A percentile compares a stretch with the other conserved stretches of the same genome.
These are phyloP conservation scores for Epicoccum nigrum DNA, from an alignment of 2,329 filamentous ascomycete genomes.

Conservation along the genomic window DNA sequence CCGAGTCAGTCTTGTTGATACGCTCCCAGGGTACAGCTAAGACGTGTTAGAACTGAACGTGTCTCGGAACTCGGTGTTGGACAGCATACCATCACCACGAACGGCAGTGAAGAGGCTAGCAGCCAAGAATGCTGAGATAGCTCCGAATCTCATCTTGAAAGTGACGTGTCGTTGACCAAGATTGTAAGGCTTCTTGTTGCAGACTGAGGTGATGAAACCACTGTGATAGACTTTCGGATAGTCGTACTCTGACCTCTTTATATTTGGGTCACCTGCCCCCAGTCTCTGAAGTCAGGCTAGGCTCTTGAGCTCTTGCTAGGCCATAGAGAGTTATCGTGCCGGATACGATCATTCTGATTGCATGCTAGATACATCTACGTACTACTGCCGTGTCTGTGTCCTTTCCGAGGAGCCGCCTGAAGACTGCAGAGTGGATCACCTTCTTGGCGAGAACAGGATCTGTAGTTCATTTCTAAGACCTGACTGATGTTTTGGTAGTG, in stretches of 20 bases:
- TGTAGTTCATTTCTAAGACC: conserved; percentile 6
- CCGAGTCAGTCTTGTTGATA: conserved; percentile 51
- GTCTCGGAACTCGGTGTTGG: background rate
- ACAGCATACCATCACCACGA: conserved; percentile 35
- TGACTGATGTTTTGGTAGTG: background rate
- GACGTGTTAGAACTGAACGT: conserved; percentile 20
- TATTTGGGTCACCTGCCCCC: conserved; percentile 19
- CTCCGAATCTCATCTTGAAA: conserved; percentile 42
- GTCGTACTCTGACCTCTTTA: conserved; percentile 27
- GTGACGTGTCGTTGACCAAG: background rate
- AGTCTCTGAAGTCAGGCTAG: background rate
- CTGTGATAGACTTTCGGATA: conserved; percentile 13
- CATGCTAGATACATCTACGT: conserved; percentile 3
- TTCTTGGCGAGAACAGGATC: background rate
- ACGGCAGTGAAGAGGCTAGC: conserved; percentile 38
- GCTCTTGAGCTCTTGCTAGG: background rate
- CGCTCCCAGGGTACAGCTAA: conserved; percentile 50
- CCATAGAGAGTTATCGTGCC: background rate
- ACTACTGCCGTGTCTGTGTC: background rate
- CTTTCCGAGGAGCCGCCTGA: conserved; percentile 5
- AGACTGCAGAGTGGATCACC: conserved; percentile 1
- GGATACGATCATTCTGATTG: background rate
- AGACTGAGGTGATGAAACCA: background rate
- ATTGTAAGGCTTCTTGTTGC: background rate
- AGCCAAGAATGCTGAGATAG: conserved; percentile 36